These are phyloP conservation scores for Croton laevigatus DNA, from an alignment of 441 rosid species.

Conservation along the genomic window DNA sequence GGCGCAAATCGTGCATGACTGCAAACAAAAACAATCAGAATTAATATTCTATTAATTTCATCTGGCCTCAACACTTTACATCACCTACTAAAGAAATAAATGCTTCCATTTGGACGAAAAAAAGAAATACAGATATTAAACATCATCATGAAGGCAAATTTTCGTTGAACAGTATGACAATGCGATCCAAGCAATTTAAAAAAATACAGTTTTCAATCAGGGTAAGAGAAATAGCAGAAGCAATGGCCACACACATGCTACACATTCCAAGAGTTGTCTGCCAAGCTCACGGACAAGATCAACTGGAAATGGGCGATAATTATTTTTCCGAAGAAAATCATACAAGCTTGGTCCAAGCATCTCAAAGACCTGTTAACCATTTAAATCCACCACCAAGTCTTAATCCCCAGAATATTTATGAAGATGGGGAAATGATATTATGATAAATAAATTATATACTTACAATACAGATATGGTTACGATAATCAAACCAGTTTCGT, in stretches of 20 bases:
- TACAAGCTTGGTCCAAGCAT: slow-evolving; percentile 82
- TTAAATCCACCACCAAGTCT: slow-evolving; percentile 41
- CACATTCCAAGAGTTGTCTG: slow-evolving; percentile 68
- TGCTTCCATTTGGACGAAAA: background rate
- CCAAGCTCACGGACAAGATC: slow-evolving; percentile 74
- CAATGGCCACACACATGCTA: slow-evolving; percentile 55
- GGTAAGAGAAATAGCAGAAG: slow-evolving; percentile 29
- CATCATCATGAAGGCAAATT: background rate
- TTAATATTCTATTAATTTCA: slow-evolving; percentile 5
- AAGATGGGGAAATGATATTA: slow-evolving; percentile 32
- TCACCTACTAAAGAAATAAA: background rate
- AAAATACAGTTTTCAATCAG: slow-evolving; percentile 12
- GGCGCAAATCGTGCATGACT: slow-evolving; percentile 67
- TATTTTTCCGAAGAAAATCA: slow-evolving; percentile 68
- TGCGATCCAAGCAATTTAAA: slow-evolving; percentile 25
- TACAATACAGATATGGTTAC: slow-evolving; percentile 70
- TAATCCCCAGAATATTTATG: slow-evolving; percentile 33
- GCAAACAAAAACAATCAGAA: slow-evolving; percentile 27
- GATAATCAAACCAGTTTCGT: slow-evolving; percentile 68
- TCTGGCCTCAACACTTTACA: background rate
- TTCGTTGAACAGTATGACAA: slow-evolving; percentile 9
- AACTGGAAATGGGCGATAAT: slow-evolving; percentile 62
- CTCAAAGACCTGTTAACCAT: slow-evolving; percentile 74
- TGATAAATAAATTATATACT: slow-evolving; percentile 37
- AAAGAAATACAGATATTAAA: slow-evolving; percentile 11